These are phyloP conservation scores for Gossypium aridum DNA, from an alignment of 441 rosid species.

Conservation along the genomic window DNA sequence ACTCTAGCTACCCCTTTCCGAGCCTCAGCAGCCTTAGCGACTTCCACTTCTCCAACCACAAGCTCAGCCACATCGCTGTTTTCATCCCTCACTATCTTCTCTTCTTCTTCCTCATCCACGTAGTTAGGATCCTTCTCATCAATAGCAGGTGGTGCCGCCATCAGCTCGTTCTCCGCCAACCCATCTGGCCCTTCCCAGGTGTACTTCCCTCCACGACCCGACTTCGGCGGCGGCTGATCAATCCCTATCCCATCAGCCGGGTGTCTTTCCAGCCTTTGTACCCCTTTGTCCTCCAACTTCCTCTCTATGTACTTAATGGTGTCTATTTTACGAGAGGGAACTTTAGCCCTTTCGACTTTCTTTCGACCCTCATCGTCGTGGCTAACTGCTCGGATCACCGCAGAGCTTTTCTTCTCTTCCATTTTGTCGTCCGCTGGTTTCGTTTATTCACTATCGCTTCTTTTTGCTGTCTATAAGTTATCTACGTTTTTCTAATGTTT, in stretches of 20 bases:
- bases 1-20: constrained; percentile 48
- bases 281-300: constrained; percentile 69
- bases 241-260: constrained; percentile 54
- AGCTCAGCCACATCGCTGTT: constrained; percentile 33
- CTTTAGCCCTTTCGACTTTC: constrained; percentile 35
- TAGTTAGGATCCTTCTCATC: constrained; percentile 80
- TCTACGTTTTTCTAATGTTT: background rate
- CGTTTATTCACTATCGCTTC: background rate
- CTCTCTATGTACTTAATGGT: constrained; percentile 51
- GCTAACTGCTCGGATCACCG: constrained; percentile 34
- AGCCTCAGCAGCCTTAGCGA: constrained; percentile 40
- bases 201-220: constrained; percentile 78
- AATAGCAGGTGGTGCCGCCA: constrained; percentile 46
- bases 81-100: constrained; percentile 23
- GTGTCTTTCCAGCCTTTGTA: constrained; percentile 71
- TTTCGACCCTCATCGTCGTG: constrained; percentile 46
- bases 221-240: constrained; percentile 49
- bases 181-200: constrained; percentile 75
- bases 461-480: background rate
- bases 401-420: constrained; percentile 36
- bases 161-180: constrained; percentile 43
- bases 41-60: constrained; percentile 54
- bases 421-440: constrained; percentile 21
- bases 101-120: constrained; percentile 53
- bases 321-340: constrained; percentile 41